Percentiles rank a stretch among this genome's conserved stretches.
Conservation (phyloP, 202 grass and related monocot genomes). For the Schoenoplectus tabernaemontani region DNA sequence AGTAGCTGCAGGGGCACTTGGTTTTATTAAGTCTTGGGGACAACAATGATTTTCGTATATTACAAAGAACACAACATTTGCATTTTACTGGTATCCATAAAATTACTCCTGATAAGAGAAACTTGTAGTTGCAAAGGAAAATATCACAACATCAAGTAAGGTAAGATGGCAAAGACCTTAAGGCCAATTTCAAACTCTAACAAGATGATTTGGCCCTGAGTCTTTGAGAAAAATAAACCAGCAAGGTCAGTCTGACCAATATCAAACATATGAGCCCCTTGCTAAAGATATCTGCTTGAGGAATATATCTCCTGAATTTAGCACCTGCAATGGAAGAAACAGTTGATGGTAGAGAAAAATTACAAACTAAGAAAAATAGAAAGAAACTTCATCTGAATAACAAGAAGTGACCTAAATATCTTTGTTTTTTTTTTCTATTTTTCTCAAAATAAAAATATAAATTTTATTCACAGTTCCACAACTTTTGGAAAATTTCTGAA, state of each 20-base stretch:
- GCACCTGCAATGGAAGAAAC: conserved; percentile 38
- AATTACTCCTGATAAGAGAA: neutral
- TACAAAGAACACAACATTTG: neutral
- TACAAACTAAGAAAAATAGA: too few species aligned
- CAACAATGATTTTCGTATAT: neutral
- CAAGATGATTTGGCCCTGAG: conserved; percentile 84
- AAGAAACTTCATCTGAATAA: too few species aligned
- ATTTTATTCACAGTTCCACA: too few species aligned
- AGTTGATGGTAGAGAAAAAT: too few species aligned
- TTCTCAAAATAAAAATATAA: too few species aligned
- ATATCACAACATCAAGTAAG: too few species aligned
- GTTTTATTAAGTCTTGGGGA: neutral
- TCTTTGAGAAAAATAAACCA: conserved; percentile 74
- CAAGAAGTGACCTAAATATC: too few species aligned
- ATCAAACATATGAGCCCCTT: conserved; percentile 91
- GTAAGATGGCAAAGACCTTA: conserved; percentile 43
- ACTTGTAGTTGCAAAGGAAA: neutral
- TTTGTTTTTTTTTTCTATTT: too few species aligned
- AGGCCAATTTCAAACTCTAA: conserved; percentile 80
- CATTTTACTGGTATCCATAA: neutral
- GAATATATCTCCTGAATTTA: conserved; percentile 60
- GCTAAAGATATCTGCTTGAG: conserved; percentile 56
- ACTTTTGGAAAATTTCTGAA: too few species aligned
- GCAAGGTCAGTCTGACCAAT: conserved; percentile 98
- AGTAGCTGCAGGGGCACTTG: neutral